Evolutionary conservation across 305 asterid genomes (phyloP).

Genomic region (Fraxinus baroniana): DNA sequence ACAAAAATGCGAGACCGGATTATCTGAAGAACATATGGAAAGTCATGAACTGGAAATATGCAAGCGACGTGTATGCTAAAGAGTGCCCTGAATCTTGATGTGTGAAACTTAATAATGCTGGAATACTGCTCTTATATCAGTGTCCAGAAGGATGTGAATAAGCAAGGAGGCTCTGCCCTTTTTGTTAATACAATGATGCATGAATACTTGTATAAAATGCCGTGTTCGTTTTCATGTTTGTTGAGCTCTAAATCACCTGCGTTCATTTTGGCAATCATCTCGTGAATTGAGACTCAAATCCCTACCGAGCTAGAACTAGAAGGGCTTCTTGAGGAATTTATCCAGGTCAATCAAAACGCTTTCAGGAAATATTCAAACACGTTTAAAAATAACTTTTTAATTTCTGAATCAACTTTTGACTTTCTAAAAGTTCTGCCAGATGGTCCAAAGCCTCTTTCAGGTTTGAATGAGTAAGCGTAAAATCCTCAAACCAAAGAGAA

Average conservation of each 20-base stretch:
- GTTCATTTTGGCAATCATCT: background rate
- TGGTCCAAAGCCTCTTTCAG: background rate
- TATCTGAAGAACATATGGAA: slow-evolving; percentile 39
- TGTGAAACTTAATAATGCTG: background rate
- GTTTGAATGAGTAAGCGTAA: background rate
- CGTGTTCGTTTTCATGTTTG: background rate
- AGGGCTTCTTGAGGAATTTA: background rate
- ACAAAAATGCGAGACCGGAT: slow-evolving; percentile 41
- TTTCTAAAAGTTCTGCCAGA: background rate
- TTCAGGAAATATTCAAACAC: background rate
- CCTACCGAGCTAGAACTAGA: background rate
- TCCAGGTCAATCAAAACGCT: background rate
- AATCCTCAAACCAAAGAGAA: background rate
- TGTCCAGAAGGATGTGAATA: background rate
- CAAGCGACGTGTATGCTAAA: slow-evolving; percentile 22
- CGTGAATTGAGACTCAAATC: background rate
- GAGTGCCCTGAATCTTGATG: slow-evolving; percentile 16
- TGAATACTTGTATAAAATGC: background rate
- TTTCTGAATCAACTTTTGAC: background rate
- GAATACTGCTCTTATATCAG: background rate
- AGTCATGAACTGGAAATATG: slow-evolving; percentile 41
- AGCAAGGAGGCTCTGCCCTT: background rate
- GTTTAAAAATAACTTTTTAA: background rate
- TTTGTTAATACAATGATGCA: background rate
- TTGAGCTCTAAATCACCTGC: background rate